phyloP scores from a whole-genome alignment of 805 yeast species.

The Pichia thaimueangensis region DNA sequence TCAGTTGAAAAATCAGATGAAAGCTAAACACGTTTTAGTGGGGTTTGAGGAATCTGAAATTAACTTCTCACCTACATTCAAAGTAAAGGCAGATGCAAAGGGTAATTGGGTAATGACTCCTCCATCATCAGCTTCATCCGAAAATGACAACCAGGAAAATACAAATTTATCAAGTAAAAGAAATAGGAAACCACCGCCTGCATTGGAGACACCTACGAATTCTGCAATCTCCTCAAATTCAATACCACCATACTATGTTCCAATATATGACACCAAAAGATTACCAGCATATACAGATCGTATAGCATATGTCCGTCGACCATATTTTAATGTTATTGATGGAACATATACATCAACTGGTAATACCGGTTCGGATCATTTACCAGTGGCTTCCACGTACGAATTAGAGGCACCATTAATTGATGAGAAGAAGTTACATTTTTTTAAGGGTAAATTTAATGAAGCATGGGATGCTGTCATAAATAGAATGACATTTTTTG shows the following conservation, averaged over 20 bases:
- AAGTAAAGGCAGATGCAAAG: constrained; percentile 23
- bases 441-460: constrained; percentile 31
- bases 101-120: constrained; percentile 8
- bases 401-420: constrained; percentile 29
- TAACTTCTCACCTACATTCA: constrained; percentile 50
- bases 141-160: neutral
- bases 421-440: constrained; percentile 32
- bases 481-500: constrained; percentile 32
- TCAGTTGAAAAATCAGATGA: constrained; percentile 33
- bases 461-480: constrained; percentile 23
- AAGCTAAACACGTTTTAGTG: constrained; percentile 30
- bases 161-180: neutral
- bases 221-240: neutral
- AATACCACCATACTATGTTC: constrained; percentile 8
- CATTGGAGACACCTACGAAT: neutral
- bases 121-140: neutral
- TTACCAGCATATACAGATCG: constrained; percentile 59
- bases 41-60: constrained; percentile 45
- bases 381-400: constrained; percentile 43
- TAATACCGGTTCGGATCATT: constrained; percentile 43
- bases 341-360: constrained; percentile 19
- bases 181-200: constrained; percentile 6
- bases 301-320: constrained; percentile 33
- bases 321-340: constrained; percentile 16
- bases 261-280: constrained; percentile 30